Base-by-base conservation (phyloP, 257 asterid genomes). In the Penstemon barbatus region DNA sequence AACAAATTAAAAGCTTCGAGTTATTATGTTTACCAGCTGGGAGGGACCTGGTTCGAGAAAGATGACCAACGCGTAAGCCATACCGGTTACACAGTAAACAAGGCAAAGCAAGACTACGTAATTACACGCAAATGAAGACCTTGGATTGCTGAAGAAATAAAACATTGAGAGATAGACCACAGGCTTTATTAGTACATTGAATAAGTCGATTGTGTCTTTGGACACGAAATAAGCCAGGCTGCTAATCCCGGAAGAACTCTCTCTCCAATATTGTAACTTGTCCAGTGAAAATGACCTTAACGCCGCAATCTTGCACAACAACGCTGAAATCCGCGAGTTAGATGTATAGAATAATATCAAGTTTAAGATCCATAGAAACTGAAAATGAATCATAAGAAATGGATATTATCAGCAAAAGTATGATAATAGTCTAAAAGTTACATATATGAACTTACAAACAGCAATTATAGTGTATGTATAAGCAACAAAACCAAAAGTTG, bases 31-130 rank as follows among this genome's bases (percentile, higher is more conserved):
- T 82, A 90, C 98, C 93, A 92, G 87, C 82, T 92, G 98, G 57
- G 98, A 90, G 50, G 98, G 91, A 65, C 98, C 97, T 6, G 97
- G 91, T 36, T 85, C 95, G 18, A 92, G 97, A 73, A 92, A 90
- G 76, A 90, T 90, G 73, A 97, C 92, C 69, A 92, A 57, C 1
- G 83, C 91, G 64, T 92, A 92, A 52, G 88, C 98, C 12, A 92
- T 80, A 10, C 98, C 97, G 6, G 97, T 92, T 8, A 92, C 98
- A 59, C 98, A 90, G 67, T 90, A 92, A 13, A 88, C 97, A 39
- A 92, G 94, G 83, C 97, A 90, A 60, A 92, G 89, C 85, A 92
- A 82, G 72, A 86, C 95, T 3, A 78, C 8, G 4, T 90, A 92
- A 82, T 92, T 92, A 73, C 70, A 83, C 38, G 72, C 80, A 46